These are phyloP conservation scores for Pseudogymnoascus sp. DNA, from an alignment of 2,329 filamentous ascomycete genomes.

Conservation along the genomic window DNA sequence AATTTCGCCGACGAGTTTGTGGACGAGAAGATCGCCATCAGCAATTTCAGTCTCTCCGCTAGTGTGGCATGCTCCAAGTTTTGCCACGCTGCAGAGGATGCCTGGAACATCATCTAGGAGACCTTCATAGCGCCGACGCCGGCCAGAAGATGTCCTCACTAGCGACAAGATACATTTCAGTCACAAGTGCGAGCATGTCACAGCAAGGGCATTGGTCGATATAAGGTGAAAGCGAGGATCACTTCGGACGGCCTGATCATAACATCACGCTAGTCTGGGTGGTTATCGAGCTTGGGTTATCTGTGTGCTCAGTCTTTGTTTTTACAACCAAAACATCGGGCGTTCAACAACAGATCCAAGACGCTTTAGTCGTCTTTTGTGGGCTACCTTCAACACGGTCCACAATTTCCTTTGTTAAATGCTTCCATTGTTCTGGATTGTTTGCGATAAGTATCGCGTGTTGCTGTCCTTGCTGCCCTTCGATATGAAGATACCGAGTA, in stretches of 20 bases:
- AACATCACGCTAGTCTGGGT: conserved; percentile 58
- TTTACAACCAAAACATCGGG: conserved; percentile 78
- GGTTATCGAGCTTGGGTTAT: conserved; percentile 51
- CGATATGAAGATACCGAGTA: not conserved
- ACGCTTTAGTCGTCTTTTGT: conserved; percentile 49
- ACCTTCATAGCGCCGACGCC: conserved; percentile 8
- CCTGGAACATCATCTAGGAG: conserved; percentile 80
- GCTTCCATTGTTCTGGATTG: conserved; percentile 5
- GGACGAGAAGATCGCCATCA: conserved; percentile 96
- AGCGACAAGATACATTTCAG: conserved; percentile 2
- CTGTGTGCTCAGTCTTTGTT: conserved; percentile 64
- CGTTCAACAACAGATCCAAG: conserved; percentile 71
- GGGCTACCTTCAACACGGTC: conserved; percentile 61
- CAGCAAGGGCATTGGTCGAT: conserved; percentile 23
- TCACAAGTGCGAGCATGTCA: conserved; percentile 3
- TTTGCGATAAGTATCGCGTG: conserved; percentile 5
- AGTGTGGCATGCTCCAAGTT: conserved; percentile 99
- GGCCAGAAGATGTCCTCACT: conserved; percentile 8
- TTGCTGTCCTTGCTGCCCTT: not conserved
- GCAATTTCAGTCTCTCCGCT: conserved; percentile 93
- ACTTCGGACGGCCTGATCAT: conserved; percentile 49
- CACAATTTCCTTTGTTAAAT: conserved; percentile 33
- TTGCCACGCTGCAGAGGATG: conserved; percentile 95
- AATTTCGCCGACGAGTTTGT: conserved; percentile 92
- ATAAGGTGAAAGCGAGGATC: conserved; percentile 31